Conservation (phyloP, 1,284 basidiomycete species). For the Polyporus tsugae region DNA sequence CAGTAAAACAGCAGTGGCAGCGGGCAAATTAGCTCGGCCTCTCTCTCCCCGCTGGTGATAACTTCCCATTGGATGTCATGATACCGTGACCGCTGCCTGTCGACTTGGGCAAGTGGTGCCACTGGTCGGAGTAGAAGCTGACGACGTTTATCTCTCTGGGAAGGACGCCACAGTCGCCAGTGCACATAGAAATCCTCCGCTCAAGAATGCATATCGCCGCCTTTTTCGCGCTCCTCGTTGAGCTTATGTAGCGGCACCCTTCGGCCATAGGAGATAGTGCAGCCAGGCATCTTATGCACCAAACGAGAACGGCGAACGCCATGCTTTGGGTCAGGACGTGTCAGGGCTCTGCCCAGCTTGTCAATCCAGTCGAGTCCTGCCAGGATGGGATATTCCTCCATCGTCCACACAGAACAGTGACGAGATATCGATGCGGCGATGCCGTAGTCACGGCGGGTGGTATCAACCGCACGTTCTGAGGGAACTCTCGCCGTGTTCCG, state of each 20-base stretch:
- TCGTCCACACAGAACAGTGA: too few relatives aligned
- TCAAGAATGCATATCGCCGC: not conserved
- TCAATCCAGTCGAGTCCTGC: too few relatives aligned
- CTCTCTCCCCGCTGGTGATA: not conserved
- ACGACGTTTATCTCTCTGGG: not conserved
- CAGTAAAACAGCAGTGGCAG: not conserved
- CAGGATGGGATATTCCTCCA: too few relatives aligned
- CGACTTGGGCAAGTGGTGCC: not conserved
- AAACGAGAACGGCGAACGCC: not conserved
- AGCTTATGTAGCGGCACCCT: not conserved
- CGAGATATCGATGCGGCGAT: too few relatives aligned
- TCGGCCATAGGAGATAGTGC: too few relatives aligned
- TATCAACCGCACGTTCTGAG: too few relatives aligned
- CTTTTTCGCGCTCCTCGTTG: not conserved
- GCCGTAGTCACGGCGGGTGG: too few relatives aligned
- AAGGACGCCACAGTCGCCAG: not conserved
- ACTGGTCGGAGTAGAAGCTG: not conserved
- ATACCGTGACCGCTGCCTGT: not conserved
- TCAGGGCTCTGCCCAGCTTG: too few relatives aligned
- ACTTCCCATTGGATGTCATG: not conserved
- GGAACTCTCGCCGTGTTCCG: too few relatives aligned
- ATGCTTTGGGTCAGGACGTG: too few relatives aligned
- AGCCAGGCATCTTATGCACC: too few relatives aligned
- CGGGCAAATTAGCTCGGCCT: not conserved
- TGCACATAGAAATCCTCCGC: not conserved